Evolutionary conservation across 83 land plant species (phyloP).

Genomic region (Larix sibirica): DNA sequence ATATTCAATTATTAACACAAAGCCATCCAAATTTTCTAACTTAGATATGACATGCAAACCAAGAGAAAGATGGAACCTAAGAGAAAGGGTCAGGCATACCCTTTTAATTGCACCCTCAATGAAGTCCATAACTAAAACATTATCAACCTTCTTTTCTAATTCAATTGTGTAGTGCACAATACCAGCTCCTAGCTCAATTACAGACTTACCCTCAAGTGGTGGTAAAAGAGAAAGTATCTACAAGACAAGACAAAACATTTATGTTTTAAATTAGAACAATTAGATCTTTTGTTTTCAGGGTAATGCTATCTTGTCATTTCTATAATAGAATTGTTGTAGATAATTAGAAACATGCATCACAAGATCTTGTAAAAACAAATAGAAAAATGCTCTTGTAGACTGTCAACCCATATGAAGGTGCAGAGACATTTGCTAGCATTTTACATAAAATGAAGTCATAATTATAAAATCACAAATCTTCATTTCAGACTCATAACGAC

Average conservation of each 20-base stretch:
- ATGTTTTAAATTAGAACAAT: background rate
- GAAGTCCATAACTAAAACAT: slow-evolving; percentile 87
- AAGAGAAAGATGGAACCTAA: slow-evolving; percentile 1
- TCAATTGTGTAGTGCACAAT: slow-evolving; percentile 97
- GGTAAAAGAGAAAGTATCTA: slow-evolving; percentile 91
- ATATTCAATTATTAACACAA: background rate
- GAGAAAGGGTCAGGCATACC: slow-evolving; percentile 35
- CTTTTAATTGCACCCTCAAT: slow-evolving; percentile 89
- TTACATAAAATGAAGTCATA: background rate
- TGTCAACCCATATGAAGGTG: background rate
- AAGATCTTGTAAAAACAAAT: background rate
- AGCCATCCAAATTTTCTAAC: background rate
- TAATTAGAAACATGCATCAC: background rate
- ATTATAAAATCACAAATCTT: background rate
- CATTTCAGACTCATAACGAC: too few species aligned
- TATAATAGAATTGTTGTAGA: background rate
- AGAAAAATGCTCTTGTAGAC: background rate
- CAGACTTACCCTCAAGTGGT: slow-evolving; percentile 61
- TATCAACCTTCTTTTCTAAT: slow-evolving; percentile 81
- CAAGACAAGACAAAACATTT: background rate
- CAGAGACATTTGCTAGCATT: background rate
- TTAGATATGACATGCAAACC: background rate
- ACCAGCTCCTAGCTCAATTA: slow-evolving; percentile 97
- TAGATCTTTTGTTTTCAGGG: background rate
- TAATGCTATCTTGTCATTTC: background rate